Evolutionary conservation across 139 green algal species (phyloP).

Genomic region (Closterium sp.): DNA sequence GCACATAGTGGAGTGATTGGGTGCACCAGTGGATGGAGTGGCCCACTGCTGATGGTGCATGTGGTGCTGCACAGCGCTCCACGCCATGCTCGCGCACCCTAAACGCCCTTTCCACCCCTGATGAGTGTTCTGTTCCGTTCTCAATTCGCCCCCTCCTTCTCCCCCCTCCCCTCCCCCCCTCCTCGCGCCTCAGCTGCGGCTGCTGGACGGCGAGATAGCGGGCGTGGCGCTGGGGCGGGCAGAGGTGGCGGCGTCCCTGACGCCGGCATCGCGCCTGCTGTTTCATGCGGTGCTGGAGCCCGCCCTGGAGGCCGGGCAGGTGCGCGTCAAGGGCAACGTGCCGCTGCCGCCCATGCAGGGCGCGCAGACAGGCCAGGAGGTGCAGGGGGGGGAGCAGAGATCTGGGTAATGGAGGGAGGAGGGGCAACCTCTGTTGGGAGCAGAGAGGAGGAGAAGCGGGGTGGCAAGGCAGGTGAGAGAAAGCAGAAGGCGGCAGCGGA

Average conservation of each 20-base stretch:
- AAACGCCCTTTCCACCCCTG: background rate
- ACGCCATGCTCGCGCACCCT: too few species aligned
- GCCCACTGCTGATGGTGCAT: background rate
- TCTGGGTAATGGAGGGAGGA: background rate
- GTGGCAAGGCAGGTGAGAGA: background rate
- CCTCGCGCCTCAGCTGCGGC: background rate
- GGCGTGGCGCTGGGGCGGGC: slow-evolving; percentile 32
- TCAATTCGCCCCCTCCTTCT: background rate
- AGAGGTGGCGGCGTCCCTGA: slow-evolving; percentile 41
- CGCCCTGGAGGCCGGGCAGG: slow-evolving; percentile 8
- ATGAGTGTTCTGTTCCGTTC: background rate
- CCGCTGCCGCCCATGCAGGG: slow-evolving; percentile 15
- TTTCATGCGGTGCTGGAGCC: slow-evolving; percentile 47
- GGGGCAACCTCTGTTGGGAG: background rate
- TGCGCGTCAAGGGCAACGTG: slow-evolving; percentile 38
- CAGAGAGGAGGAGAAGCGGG: background rate
- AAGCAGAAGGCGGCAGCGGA: background rate
- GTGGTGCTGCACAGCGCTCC: background rate
- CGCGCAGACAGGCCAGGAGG: background rate
- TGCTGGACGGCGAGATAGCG: slow-evolving; percentile 39
- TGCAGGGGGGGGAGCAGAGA: background rate
- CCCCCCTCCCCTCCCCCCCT: background rate
- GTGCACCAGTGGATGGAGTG: background rate
- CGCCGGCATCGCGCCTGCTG: slow-evolving; percentile 2
- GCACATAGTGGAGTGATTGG: too few species aligned